These are phyloP conservation scores for Pavlovales sp. DNA, from an alignment of 208 protist genomes.

Conservation along the genomic window DNA sequence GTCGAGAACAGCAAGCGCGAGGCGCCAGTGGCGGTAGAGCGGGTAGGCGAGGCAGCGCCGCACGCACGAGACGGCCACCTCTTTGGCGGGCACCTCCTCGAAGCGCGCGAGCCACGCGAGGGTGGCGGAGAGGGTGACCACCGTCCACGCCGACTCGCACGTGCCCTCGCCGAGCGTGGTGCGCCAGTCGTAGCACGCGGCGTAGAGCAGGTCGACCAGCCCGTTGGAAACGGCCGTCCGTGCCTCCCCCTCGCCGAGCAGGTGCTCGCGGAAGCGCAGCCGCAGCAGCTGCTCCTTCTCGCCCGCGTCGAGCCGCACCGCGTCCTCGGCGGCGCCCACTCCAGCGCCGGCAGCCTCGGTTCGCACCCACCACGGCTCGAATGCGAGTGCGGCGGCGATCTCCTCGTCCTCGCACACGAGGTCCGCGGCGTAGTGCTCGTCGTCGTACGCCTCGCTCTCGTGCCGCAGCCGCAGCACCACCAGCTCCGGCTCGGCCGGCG, in stretches of 20 bases:
- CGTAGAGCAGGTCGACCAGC: conserved; percentile 38
- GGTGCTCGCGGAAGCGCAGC: neutral
- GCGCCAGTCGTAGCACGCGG: conserved; percentile 25
- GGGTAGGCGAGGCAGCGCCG: conserved; percentile 37
- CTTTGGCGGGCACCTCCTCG: neutral
- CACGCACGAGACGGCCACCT: conserved; percentile 13
- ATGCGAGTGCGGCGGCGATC: neutral
- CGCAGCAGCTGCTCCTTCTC: neutral
- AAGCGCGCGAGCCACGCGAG: conserved; percentile 19
- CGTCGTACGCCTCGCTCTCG: conserved; percentile 22
- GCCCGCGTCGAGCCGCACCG: neutral
- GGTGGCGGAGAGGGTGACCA: neutral
- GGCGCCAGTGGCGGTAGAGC: conserved; percentile 25
- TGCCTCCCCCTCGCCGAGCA: neutral
- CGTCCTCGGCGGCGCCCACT: neutral
- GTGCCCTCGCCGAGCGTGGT: conserved; percentile 22
- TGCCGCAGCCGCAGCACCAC: neutral
- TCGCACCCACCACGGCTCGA: conserved; percentile 9
- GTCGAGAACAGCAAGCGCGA: neutral
- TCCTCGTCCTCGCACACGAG: neutral
- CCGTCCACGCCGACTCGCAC: conserved; percentile 39
- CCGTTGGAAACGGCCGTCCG: neutral
- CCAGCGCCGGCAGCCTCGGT: neutral
- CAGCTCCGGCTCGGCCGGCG: neutral
- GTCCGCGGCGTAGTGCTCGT: conserved; percentile 37